These are phyloP conservation scores for Candida suzukii DNA, from an alignment of 805 yeast species.

Conservation along the genomic window DNA sequence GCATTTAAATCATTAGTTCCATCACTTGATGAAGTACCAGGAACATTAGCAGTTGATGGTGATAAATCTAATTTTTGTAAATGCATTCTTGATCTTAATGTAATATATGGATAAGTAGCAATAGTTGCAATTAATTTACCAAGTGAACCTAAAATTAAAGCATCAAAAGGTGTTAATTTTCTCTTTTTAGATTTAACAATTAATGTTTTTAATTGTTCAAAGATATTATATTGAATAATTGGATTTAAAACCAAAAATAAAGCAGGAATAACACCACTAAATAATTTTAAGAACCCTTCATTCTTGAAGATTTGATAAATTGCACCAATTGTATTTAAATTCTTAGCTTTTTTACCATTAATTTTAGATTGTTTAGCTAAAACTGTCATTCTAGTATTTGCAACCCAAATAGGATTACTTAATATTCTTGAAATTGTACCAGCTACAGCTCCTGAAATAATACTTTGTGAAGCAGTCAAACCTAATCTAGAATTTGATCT, in stretches of 20 bases:
- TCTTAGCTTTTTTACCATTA: slow-evolving; percentile 6
- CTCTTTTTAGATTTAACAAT: slow-evolving; percentile 48
- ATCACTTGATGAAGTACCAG: slow-evolving; percentile 7
- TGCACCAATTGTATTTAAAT: slow-evolving; percentile 43
- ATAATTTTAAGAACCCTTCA: slow-evolving; percentile 68
- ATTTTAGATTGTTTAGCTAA: slow-evolving; percentile 10
- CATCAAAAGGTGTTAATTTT: slow-evolving; percentile 63
- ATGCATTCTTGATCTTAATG: slow-evolving; percentile 86
- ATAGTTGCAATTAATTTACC: slow-evolving; percentile 88
- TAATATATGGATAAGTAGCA: slow-evolving; percentile 85
- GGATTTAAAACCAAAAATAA: slow-evolving; percentile 82
- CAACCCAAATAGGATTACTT: slow-evolving; percentile 93
- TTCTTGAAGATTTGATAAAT: slow-evolving; percentile 54
- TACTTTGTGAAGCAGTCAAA: slow-evolving; percentile 57
- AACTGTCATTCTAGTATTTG: slow-evolving; percentile 85
- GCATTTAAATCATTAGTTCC: slow-evolving; percentile 6
- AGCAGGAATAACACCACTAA: slow-evolving; percentile 86
- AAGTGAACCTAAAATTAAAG: slow-evolving; percentile 80
- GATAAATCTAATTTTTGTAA: slow-evolving; percentile 33
- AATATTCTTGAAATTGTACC: slow-evolving; percentile 78
- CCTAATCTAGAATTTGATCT: slow-evolving; percentile 19
- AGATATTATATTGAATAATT: slow-evolving; percentile 84
- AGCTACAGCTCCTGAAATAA: slow-evolving; percentile 76
- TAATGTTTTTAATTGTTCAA: slow-evolving; percentile 74
- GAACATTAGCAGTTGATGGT: slow-evolving; percentile 6